These are phyloP conservation scores for Schizopora paradoxa DNA, from an alignment of 1,284 basidiomycete species.

Conservation along the genomic window DNA sequence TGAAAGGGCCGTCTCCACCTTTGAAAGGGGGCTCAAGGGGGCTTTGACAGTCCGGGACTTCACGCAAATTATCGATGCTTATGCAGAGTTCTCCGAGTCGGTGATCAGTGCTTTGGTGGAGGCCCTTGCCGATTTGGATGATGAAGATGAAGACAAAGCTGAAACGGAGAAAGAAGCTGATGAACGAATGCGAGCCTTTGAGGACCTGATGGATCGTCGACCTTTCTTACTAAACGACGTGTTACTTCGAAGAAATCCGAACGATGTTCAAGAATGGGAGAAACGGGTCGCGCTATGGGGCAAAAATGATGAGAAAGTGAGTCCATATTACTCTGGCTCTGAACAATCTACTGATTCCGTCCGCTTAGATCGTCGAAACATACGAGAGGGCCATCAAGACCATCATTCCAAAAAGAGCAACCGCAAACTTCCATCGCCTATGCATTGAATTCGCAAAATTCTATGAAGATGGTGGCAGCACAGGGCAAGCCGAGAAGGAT, in stretches of 20 bases:
- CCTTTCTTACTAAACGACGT: constrained; percentile 98
- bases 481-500: constrained; percentile 74
- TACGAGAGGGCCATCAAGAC: constrained; percentile 89
- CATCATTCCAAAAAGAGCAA: constrained; percentile 86
- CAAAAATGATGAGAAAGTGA: constrained; percentile 86
- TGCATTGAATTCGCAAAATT: constrained; percentile 97
- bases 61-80: constrained; percentile 97
- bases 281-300: constrained; percentile 94
- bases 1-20: constrained; percentile 80
- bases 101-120: constrained; percentile 93
- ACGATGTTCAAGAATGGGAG: constrained; percentile 99
- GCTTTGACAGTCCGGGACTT: constrained; percentile 97
- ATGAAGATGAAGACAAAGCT: constrained; percentile 67
- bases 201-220: constrained; percentile 90
- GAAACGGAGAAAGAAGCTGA: constrained; percentile 89
- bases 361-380: constrained; percentile 76
- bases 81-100: constrained; percentile 91
- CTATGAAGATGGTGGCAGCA: constrained; percentile 91
- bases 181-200: constrained; percentile 87
- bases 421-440: constrained; percentile 85
- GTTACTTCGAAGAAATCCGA: constrained; percentile 87
- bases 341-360: constrained; percentile 7
- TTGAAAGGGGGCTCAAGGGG: constrained; percentile 80
- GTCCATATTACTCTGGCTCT: constrained; percentile 11
- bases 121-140: constrained; percentile 60